Evolutionary conservation across 2,329 filamentous ascomycete species (phyloP).

Genomic region (Trichoderma koningiopsis): DNA sequence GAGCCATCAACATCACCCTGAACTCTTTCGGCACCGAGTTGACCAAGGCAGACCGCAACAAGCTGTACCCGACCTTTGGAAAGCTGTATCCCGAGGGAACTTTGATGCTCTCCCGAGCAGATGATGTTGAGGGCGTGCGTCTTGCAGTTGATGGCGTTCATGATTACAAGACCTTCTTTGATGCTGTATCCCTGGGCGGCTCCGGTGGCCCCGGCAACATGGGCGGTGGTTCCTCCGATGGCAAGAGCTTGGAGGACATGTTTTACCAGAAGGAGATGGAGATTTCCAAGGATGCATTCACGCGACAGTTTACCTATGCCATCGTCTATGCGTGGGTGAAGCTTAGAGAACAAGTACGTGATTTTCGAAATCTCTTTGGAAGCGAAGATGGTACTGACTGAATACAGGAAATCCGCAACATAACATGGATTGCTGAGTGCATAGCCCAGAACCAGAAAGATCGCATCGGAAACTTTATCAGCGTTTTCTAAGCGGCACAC

Average conservation of each 20-base stretch:
- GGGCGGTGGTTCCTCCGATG: constrained; percentile 76
- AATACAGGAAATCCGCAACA: constrained; percentile 92
- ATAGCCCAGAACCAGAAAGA: constrained; percentile 99
- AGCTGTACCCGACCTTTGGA: constrained; percentile 92
- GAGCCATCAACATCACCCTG: constrained; percentile 98
- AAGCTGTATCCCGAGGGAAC: constrained; percentile 92
- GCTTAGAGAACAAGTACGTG: constrained; percentile 86
- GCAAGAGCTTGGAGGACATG: constrained; percentile 91
- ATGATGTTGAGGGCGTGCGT: constrained; percentile 91
- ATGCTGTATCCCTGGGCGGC: constrained; percentile 78
- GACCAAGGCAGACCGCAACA: constrained; percentile 89
- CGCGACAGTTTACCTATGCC: constrained; percentile 89
- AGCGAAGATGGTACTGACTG: constrained; percentile 31
- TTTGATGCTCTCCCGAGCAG: constrained; percentile 89
- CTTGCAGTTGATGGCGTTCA: constrained; percentile 89
- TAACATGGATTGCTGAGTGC: constrained; percentile 99
- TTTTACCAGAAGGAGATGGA: constrained; percentile 99
- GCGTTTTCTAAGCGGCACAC: constrained; percentile 71
- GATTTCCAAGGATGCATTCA: constrained; percentile 92
- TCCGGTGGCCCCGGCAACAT: constrained; percentile 78
- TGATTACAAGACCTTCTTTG: constrained; percentile 96
- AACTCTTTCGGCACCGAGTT: constrained; percentile 98
- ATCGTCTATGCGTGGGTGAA: constrained; percentile 99
- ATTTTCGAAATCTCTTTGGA: too few species aligned
- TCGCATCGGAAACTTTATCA: constrained; percentile 97